Percentiles rank a stretch among this genome's conserved stretches.
phyloP scores from a whole-genome alignment of 2,329 filamentous ascomycete genomes.

The Fusarium sterilihyphosum region DNA sequence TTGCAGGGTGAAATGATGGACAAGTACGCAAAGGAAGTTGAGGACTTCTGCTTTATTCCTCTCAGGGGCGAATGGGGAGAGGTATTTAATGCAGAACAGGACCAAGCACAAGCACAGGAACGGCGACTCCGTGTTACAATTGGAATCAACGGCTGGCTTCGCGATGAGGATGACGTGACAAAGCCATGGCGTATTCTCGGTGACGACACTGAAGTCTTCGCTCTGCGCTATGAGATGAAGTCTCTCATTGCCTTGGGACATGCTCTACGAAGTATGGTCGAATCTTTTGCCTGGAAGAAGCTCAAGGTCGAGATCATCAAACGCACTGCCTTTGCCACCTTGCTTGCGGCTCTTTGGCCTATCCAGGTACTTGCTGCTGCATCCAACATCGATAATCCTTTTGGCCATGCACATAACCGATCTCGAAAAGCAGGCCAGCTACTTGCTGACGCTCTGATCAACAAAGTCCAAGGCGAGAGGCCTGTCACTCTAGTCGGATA shows the following conservation, averaged over 20 bases:
- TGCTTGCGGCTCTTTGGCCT: constrained; percentile 77
- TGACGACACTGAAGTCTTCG: constrained; percentile 80
- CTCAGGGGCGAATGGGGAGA: constrained; percentile 62
- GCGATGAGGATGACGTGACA: constrained; percentile 76
- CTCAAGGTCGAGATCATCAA: constrained; percentile 81
- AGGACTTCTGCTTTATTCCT: constrained; percentile 83
- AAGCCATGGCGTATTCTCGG: constrained; percentile 82
- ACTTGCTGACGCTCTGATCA: constrained; percentile 83
- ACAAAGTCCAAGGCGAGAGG: constrained; percentile 82
- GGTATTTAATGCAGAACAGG: constrained; percentile 23
- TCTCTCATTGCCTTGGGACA: constrained; percentile 80
- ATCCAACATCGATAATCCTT: constrained; percentile 81
- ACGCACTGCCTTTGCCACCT: constrained; percentile 73
- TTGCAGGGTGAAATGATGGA: constrained; percentile 83
- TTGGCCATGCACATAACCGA: constrained; percentile 77
- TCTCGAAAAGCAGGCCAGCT: constrained; percentile 84
- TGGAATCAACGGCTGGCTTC: constrained; percentile 88
- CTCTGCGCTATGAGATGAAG: constrained; percentile 83
- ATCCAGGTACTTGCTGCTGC: constrained; percentile 73
- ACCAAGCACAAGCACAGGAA: constrained; percentile 42
- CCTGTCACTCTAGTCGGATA: constrained; percentile 85
- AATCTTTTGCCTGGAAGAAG: constrained; percentile 77
- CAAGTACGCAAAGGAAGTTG: constrained; percentile 85
- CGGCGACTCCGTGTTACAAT: constrained; percentile 81
- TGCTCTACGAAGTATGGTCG: constrained; percentile 76